Percentiles rank a stretch among this genome's conserved stretches.
phyloP scores from a whole-genome alignment of 768 basidiomycete genomes.

The Brasilioporus rufonigricans region DNA sequence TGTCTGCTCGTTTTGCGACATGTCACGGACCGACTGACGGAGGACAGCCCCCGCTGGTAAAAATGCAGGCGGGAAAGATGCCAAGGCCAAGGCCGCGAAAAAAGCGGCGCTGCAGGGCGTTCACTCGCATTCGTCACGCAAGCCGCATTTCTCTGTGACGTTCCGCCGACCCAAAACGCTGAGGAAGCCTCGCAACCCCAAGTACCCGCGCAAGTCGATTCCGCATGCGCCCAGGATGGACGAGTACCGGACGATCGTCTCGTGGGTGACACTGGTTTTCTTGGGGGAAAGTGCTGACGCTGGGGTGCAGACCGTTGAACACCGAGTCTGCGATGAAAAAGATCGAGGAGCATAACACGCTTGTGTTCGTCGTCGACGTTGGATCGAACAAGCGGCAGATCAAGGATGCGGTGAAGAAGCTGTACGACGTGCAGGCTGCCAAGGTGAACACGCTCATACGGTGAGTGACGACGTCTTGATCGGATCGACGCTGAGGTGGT shows the following conservation, averaged over 20 bases:
- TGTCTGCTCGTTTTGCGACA: slow-evolving; percentile 28
- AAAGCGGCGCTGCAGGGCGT: slow-evolving; percentile 94
- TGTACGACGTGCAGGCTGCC: slow-evolving; percentile 94
- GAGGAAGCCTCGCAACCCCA: slow-evolving; percentile 75
- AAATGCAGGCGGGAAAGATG: slow-evolving; percentile 34
- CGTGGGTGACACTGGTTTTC: too few relatives aligned
- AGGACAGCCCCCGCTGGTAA: slow-evolving; percentile 26
- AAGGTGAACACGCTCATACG: slow-evolving; percentile 99
- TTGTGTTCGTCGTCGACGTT: slow-evolving; percentile 96
- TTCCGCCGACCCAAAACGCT: slow-evolving; percentile 98
- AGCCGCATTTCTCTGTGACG: slow-evolving; percentile 79
- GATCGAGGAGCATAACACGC: slow-evolving; percentile 99
- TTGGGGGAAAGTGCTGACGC: neutral
- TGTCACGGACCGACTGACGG: neutral
- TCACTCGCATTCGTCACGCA: slow-evolving; percentile 71
- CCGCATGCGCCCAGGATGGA: slow-evolving; percentile 94
- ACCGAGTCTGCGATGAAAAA: slow-evolving; percentile 99
- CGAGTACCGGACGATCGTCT: slow-evolving; percentile 91
- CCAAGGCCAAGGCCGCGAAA: slow-evolving; percentile 92
- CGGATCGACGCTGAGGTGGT: neutral
- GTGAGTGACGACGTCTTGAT: slow-evolving; percentile 42
- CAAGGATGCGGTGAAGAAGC: slow-evolving; percentile 98
- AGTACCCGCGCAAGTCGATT: slow-evolving; percentile 94
- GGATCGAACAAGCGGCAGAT: slow-evolving; percentile 98
- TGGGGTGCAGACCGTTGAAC: slow-evolving; percentile 66